A percentile compares a stretch with the other conserved stretches of the same genome.
These are phyloP conservation scores for Sugiyamaella castrensis DNA, from an alignment of 1,139 yeast species.

Conservation along the genomic window DNA sequence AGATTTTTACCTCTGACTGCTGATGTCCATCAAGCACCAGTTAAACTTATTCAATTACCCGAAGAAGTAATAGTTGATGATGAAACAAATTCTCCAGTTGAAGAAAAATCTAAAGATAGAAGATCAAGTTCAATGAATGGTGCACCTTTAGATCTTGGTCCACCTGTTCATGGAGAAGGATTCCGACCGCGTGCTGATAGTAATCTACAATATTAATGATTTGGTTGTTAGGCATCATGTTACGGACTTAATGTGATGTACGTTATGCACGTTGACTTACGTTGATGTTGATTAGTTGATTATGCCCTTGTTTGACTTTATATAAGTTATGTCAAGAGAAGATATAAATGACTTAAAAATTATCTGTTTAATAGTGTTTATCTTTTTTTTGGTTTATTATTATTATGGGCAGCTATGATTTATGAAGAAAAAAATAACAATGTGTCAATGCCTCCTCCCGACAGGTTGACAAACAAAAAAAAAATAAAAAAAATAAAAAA, in stretches of 20 bases:
- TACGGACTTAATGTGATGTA: not conserved
- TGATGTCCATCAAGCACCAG: conserved; percentile 14
- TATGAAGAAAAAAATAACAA: no score
- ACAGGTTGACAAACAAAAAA: no score
- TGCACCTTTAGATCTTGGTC: conserved; percentile 22
- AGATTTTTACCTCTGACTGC: no score
- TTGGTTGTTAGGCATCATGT: not conserved
- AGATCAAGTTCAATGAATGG: conserved; percentile 24
- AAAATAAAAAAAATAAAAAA: no score
- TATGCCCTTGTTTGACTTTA: no score
- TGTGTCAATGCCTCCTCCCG: no score
- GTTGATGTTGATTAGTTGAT: not conserved
- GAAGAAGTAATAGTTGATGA: conserved; percentile 21
- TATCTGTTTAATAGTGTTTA: no score
- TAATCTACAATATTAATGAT: conserved; percentile 6
- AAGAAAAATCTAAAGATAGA: conserved; percentile 11
- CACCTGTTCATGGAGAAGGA: conserved; percentile 25
- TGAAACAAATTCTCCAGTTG: conserved; percentile 9
- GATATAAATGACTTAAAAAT: no score
- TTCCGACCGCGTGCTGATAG: conserved; percentile 25
- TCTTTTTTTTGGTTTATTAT: no score
- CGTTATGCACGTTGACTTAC: no score
- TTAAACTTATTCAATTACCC: conserved; percentile 1
- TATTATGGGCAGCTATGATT: no score
- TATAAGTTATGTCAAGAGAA: no score